These are phyloP conservation scores for Magnolia kwangsiensis DNA, from an alignment of 164 flowering plant genomes.

Conservation along the genomic window DNA sequence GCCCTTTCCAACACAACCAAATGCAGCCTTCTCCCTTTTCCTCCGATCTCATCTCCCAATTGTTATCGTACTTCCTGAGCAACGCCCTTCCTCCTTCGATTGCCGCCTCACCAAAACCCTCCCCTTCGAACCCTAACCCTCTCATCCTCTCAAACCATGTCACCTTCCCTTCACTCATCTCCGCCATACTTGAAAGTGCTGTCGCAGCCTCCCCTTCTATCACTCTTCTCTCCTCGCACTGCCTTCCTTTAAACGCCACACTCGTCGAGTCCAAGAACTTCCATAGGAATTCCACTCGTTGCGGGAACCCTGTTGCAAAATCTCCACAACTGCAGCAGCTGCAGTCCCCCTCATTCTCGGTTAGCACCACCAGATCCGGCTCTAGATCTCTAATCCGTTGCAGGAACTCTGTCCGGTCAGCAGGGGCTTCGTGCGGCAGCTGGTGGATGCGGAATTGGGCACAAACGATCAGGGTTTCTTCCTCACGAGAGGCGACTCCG, in stretches of 20 bases:
- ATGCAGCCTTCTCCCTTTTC: slow-evolving; percentile 44
- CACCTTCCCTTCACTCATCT: slow-evolving; percentile 63
- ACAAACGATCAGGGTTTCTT: slow-evolving; percentile 56
- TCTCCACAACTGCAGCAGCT: slow-evolving; percentile 50
- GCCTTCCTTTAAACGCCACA: slow-evolving; percentile 69
- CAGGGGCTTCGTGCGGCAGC: slow-evolving; percentile 35
- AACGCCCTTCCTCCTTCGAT: slow-evolving; percentile 56
- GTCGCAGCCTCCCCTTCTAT: slow-evolving; percentile 75
- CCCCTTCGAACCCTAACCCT: slow-evolving; percentile 42
- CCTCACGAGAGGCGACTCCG: slow-evolving; percentile 17
- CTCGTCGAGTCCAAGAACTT: slow-evolving; percentile 72
- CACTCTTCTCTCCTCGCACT: slow-evolving; percentile 59
- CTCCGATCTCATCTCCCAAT: slow-evolving; percentile 72
- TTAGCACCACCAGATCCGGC: slow-evolving; percentile 60
- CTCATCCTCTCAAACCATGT: slow-evolving; percentile 70
- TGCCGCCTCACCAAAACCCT: slow-evolving; percentile 56
- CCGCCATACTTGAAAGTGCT: slow-evolving; percentile 35
- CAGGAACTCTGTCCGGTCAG: slow-evolving; percentile 47
- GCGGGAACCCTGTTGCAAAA: slow-evolving; percentile 45
- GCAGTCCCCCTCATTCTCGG: slow-evolving; percentile 60
- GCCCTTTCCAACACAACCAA: slow-evolving; percentile 71
- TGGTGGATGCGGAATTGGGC: slow-evolving; percentile 72
- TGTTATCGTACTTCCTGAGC: slow-evolving; percentile 66
- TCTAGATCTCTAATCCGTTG: slow-evolving; percentile 30
- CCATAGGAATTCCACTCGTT: slow-evolving; percentile 65